Percentiles rank a stretch among this genome's conserved stretches.
These are phyloP conservation scores for Amylocystis lapponica DNA, from an alignment of 768 basidiomycete genomes.

Conservation along the genomic window DNA sequence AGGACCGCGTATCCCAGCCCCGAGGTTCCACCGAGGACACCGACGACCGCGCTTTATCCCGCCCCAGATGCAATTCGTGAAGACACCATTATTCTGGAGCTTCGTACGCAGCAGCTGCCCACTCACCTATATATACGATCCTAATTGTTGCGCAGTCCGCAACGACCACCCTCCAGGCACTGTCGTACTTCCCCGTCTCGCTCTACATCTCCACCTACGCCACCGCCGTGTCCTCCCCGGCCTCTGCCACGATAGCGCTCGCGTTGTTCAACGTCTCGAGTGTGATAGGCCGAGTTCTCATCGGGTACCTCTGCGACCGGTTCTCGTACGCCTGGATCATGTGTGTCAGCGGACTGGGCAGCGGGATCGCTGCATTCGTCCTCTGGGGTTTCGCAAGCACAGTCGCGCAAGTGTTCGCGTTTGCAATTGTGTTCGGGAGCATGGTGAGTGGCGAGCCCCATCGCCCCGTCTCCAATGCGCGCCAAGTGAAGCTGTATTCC, in stretches of 20 bases:
- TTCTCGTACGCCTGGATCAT: slow-evolving; percentile 20
- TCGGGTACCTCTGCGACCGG: slow-evolving; percentile 19
- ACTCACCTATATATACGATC: neutral
- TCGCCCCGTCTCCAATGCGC: neutral
- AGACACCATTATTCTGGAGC: slow-evolving; percentile 16
- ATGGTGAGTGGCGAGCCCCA: slow-evolving; percentile 6
- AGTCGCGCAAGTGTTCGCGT: slow-evolving; percentile 15
- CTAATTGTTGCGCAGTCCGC: slow-evolving; percentile 5
- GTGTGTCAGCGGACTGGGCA: slow-evolving; percentile 12
- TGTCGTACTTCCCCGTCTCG: slow-evolving; percentile 22
- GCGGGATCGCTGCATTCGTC: slow-evolving; percentile 14
- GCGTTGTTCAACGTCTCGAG: slow-evolving; percentile 20
- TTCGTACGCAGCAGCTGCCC: slow-evolving; percentile 13
- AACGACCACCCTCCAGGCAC: slow-evolving; percentile 16
- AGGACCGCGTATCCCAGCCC: slow-evolving; percentile 16
- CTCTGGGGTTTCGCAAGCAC: slow-evolving; percentile 20
- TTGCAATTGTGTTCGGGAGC: slow-evolving; percentile 20
- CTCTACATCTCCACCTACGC: slow-evolving; percentile 20
- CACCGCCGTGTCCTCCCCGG: slow-evolving; percentile 12
- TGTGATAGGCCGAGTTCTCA: slow-evolving; percentile 20
- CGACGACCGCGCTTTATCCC: slow-evolving; percentile 15
- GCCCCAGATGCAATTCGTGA: slow-evolving; percentile 15
- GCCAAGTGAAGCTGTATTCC: neutral
- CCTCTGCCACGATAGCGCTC: slow-evolving; percentile 16
- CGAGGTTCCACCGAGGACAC: slow-evolving; percentile 12